Conservation (phyloP, 345 rosid species). For the Limnanthes douglasii region DNA sequence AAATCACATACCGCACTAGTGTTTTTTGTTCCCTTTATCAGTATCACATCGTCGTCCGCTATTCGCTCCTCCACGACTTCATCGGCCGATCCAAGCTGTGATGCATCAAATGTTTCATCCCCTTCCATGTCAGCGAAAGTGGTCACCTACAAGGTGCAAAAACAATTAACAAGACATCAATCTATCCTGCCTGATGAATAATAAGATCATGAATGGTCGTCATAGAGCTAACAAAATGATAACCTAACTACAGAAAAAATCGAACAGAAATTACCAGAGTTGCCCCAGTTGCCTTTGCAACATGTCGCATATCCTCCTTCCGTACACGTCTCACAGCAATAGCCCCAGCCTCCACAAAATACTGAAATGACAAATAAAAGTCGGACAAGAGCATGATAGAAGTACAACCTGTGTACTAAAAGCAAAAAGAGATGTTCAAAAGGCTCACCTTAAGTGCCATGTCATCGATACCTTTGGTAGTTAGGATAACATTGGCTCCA, state of each 20-base stretch:
- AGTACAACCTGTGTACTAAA: no score
- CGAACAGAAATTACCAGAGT: conserved; percentile 40
- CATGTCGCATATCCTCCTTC: conserved; percentile 95
- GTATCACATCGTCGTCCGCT: conserved; percentile 82
- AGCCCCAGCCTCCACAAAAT: conserved; percentile 95
- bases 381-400: background rate
- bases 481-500: conserved; percentile 95
- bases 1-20: conserved; percentile 56
- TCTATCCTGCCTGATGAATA: no score
- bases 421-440: background rate
- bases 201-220: no score
- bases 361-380: conserved; percentile 36
- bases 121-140: conserved; percentile 99
- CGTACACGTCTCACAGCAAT: conserved; percentile 95
- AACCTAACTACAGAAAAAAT: no score
- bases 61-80: conserved; percentile 93
- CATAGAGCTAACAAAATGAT: no score
- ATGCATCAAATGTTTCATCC: conserved; percentile 85
- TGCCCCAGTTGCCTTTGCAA: conserved; percentile 98
- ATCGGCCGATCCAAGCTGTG: conserved; percentile 69
- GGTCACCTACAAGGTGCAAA: conserved; percentile 47
- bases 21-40: conserved; percentile 87
- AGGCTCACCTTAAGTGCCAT: conserved; percentile 83
- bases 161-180: no score
- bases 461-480: conserved; percentile 97